Evolutionary conservation across 225 moss, liverwort and hornwort genomes (phyloP), one percentile per base, ranked within the genome.

Genomic region (Thuidium tamariscinum): DNA sequence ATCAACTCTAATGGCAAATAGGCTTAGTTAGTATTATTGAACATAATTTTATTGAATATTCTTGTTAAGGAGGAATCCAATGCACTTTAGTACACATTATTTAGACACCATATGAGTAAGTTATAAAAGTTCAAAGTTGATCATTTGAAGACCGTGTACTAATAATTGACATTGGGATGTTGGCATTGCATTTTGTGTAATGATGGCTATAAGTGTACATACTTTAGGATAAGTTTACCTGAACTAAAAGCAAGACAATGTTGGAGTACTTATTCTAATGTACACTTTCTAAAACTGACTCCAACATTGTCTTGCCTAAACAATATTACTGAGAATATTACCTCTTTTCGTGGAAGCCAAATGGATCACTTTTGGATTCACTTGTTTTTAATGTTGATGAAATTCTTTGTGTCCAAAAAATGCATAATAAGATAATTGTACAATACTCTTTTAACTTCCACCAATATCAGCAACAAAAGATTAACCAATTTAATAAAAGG

Each of bases 271-370:
- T n/a, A n/a, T n/a, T n/a, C n/a, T n/a, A n/a, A n/a, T n/a, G n/a
- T n/a, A n/a, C n/a, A n/a, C n/a, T n/a, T n/a, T 29, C 6, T 6
- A 6, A 29, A 71, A 71, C 1, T 0, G 0, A 17, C 17, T 44
- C 3, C 44, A 71, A 44, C 2, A 5, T 27, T 26, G 4, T 41
- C 15, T 69, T 14, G 5, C 26, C 26, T 69, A 13, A 39, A 68
- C 0, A 41, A 0, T 26, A 8, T 26, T 26, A 26, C 26, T 2
- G 16, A 68, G 0, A 41, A 0, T 26, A 8, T 26, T 26, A 26
- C 26, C 3, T 27, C 26, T 70, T 3, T 70, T 42, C 3, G 26
- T 16, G 1, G 26, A 8, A 27, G 9, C 16, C 70, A 27, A 42
- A 4, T n/a, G n/a, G 16, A 2, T 29, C 2, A 0, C 10, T 71